These are phyloP conservation scores for Starmerella ratchasimensis DNA, from an alignment of 805 yeast genomes.

Conservation along the genomic window DNA sequence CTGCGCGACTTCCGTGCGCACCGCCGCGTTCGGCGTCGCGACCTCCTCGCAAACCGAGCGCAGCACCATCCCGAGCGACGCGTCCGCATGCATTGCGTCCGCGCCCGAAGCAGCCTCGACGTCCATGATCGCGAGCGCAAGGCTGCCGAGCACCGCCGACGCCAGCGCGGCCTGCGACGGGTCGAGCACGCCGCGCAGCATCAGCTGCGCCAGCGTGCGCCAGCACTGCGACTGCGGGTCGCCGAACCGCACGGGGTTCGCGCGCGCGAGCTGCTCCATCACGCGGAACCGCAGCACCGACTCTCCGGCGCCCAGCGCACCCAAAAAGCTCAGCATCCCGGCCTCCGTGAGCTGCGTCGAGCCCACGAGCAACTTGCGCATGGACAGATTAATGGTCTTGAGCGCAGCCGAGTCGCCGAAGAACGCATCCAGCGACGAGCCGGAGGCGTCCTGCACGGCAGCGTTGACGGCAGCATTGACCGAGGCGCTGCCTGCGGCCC, in stretches of 20 bases:
- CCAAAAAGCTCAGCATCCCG: slow-evolving; percentile 38
- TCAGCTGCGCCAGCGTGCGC: slow-evolving; percentile 34
- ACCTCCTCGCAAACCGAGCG: slow-evolving; percentile 35
- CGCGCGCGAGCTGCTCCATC: slow-evolving; percentile 38
- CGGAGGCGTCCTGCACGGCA: too few species aligned
- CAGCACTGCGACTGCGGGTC: slow-evolving; percentile 31
- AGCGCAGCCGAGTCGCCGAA: slow-evolving; percentile 21
- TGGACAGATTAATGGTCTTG: slow-evolving; percentile 37
- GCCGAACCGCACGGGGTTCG: slow-evolving; percentile 39
- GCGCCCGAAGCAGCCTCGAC: slow-evolving; percentile 11
- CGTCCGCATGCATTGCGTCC: background rate
- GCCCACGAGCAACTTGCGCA: slow-evolving; percentile 49
- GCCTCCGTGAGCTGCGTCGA: slow-evolving; percentile 40
- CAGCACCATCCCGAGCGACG: slow-evolving; percentile 30
- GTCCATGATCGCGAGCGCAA: slow-evolving; percentile 28
- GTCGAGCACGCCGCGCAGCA: slow-evolving; percentile 28
- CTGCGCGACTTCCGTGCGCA: slow-evolving; percentile 46
- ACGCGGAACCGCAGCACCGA: slow-evolving; percentile 24
- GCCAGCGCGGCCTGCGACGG: slow-evolving; percentile 25
- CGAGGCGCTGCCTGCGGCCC: too few species aligned
- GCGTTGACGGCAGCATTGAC: too few species aligned
- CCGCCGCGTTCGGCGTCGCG: slow-evolving; percentile 45
- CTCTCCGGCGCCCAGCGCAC: slow-evolving; percentile 26
- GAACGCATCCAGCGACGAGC: background rate
- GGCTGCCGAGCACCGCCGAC: slow-evolving; percentile 37